A percentile compares a stretch with the other conserved stretches of the same genome.
phyloP scores from a whole-genome alignment of 139 green algal genomes.

The Pseudopediastrum boryanum region DNA sequence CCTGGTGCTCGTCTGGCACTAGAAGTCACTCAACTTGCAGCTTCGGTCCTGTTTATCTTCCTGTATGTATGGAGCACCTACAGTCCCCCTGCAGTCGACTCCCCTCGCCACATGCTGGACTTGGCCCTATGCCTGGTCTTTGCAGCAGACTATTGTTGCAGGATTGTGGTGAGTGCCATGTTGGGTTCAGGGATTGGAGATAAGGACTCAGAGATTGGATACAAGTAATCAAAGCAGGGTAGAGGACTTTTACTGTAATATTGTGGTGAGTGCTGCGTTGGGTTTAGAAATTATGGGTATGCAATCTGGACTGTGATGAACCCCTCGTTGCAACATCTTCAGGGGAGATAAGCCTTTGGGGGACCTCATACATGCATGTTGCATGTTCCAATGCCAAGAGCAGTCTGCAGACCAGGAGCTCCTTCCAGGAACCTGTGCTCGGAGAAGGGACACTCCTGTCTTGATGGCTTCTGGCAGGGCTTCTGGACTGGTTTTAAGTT shows the following conservation, averaged over 20 bases:
- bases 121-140: constrained; percentile 67
- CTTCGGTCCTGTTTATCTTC: constrained; percentile 73
- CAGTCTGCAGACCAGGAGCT: too few relatives aligned
- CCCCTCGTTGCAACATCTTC: too few relatives aligned
- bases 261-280: neutral
- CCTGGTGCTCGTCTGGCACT: constrained; percentile 13
- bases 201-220: neutral
- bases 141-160: constrained; percentile 61
- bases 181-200: neutral
- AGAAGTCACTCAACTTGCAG: constrained; percentile 50
- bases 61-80: constrained; percentile 86
- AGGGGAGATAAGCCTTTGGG: neutral
- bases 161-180: constrained; percentile 52
- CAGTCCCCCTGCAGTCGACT: constrained; percentile 45
- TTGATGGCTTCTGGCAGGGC: too few relatives aligned
- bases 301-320: neutral
- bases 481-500: too few relatives aligned
- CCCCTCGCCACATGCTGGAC: constrained; percentile 58
- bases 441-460: too few relatives aligned
- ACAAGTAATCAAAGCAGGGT: too few relatives aligned
- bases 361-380: neutral
- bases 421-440: too few relatives aligned
- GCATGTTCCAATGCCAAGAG: too few relatives aligned
- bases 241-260: too few relatives aligned
- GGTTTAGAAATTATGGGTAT: neutral